A percentile compares a stretch with the other conserved stretches of the same genome.
Evolutionary conservation across 768 basidiomycete genomes (phyloP).

Genomic region (Boletellus ananas): DNA sequence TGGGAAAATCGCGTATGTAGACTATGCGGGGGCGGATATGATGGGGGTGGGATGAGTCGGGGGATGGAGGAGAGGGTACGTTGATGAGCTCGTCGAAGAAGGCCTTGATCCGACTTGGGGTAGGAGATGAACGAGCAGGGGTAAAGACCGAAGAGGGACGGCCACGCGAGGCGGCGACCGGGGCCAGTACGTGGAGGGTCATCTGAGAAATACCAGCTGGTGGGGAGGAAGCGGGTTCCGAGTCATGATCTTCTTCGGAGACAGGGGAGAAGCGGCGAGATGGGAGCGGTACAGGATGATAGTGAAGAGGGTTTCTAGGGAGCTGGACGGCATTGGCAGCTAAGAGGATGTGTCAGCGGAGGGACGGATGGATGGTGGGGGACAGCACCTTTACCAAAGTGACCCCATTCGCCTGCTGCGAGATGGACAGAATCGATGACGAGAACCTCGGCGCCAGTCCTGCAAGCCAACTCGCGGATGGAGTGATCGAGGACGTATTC

Average conservation of each 20-base stretch:
- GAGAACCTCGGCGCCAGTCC: conserved; percentile 75
- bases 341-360: conserved; percentile 27
- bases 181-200: conserved; percentile 44
- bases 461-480: conserved; percentile 70
- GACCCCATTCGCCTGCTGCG: conserved; percentile 84
- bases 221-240: conserved; percentile 44
- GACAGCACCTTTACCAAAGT: conserved; percentile 69
- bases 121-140: conserved; percentile 39
- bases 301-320: conserved; percentile 74
- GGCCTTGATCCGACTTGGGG: conserved; percentile 56
- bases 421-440: conserved; percentile 81
- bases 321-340: conserved; percentile 69
- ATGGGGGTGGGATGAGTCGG: conserved; percentile 25
- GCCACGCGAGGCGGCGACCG: conserved; percentile 32
- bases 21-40: conserved; percentile 61
- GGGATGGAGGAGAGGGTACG: conserved; percentile 36
- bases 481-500: conserved; percentile 79
- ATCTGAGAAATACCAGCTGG: conserved; percentile 36
- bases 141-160: conserved; percentile 33
- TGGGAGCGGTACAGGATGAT: conserved; percentile 35
- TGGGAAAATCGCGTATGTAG: conserved; percentile 79
- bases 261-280: conserved; percentile 23
- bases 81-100: conserved; percentile 82
- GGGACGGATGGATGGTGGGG: not conserved
- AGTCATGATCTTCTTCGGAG: conserved; percentile 45